These are phyloP conservation scores for Arachnomyces sp. DNA, from an alignment of 2,329 filamentous ascomycete species.

Conservation along the genomic window DNA sequence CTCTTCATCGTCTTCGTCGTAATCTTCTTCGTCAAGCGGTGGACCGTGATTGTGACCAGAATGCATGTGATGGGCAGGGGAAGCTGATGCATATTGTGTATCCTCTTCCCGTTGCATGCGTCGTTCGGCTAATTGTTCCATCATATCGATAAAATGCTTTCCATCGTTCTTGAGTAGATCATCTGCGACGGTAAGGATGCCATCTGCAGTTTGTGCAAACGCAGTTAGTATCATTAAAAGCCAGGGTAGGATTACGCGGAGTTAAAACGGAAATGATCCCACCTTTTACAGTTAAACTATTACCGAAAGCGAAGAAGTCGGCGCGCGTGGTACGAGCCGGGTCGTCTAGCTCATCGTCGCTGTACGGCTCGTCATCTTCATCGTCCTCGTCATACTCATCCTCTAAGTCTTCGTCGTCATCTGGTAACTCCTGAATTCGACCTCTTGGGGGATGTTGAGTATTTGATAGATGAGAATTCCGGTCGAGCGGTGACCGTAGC, in stretches of 20 bases:
- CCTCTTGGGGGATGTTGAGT: conserved; percentile 64
- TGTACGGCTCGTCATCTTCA: conserved; percentile 62
- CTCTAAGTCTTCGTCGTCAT: conserved; percentile 48
- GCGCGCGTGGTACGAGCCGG: conserved; percentile 55
- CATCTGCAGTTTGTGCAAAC: conserved; percentile 49
- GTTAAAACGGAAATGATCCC: conserved; percentile 18
- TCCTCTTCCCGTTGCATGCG: conserved; percentile 96
- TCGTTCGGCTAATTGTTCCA: conserved; percentile 96
- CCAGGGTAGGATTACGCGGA: conserved; percentile 34
- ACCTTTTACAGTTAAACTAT: conserved; percentile 91
- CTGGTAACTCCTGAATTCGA: conserved; percentile 56
- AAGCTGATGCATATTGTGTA: conserved; percentile 60
- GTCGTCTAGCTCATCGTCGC: conserved; percentile 57
- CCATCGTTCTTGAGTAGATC: conserved; percentile 98
- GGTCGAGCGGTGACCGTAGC: conserved; percentile 47
- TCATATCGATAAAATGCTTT: conserved; percentile 99
- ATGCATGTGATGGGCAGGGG: conserved; percentile 53
- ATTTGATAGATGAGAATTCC: conserved; percentile 46
- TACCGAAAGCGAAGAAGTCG: conserved; percentile 96
- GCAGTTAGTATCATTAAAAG: conserved; percentile 23
- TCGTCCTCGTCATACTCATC: conserved; percentile 58
- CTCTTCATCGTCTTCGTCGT: conserved; percentile 70
- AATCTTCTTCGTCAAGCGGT: conserved; percentile 63
- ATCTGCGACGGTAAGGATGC: conserved; percentile 96
- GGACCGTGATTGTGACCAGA: conserved; percentile 69